These are phyloP conservation scores for Cladosporium cucumerinum DNA, from an alignment of 2,329 filamentous ascomycete genomes.

Conservation along the genomic window DNA sequence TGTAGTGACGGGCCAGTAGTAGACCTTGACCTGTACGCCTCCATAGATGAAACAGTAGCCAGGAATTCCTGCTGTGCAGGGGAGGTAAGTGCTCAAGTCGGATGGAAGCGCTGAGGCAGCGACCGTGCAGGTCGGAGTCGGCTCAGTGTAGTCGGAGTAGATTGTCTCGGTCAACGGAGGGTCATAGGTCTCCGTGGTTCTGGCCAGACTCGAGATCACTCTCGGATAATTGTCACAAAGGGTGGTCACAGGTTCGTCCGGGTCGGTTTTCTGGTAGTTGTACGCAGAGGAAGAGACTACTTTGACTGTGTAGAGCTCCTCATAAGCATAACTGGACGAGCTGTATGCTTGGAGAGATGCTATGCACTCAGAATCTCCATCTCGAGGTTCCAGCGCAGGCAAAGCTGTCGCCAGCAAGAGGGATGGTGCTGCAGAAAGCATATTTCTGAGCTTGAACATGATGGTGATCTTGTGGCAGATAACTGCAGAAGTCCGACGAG, in stretches of 20 bases:
- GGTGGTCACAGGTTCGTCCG: neutral
- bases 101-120: neutral
- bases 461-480: neutral
- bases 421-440: neutral
- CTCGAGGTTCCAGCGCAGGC: neutral
- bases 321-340: slow-evolving; percentile 1
- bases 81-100: neutral
- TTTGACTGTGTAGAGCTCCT: neutral
- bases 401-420: neutral
- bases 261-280: neutral
- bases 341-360: neutral
- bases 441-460: neutral
- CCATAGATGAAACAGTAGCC: slow-evolving; percentile 2
- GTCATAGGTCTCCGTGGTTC: slow-evolving; percentile 1
- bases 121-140: slow-evolving; percentile 8
- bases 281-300: neutral
- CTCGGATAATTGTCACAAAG: slow-evolving; percentile 2
- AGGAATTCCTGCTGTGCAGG: neutral
- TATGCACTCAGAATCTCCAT: slow-evolving; percentile 5
- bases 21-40: neutral
- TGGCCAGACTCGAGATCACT: neutral
- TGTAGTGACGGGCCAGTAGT: slow-evolving; percentile 10
- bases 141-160: neutral
- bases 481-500: neutral
- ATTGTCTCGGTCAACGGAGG: neutral